phyloP scores from a whole-genome alignment of 306 rosid genomes.

The Vigna angularis region DNA sequence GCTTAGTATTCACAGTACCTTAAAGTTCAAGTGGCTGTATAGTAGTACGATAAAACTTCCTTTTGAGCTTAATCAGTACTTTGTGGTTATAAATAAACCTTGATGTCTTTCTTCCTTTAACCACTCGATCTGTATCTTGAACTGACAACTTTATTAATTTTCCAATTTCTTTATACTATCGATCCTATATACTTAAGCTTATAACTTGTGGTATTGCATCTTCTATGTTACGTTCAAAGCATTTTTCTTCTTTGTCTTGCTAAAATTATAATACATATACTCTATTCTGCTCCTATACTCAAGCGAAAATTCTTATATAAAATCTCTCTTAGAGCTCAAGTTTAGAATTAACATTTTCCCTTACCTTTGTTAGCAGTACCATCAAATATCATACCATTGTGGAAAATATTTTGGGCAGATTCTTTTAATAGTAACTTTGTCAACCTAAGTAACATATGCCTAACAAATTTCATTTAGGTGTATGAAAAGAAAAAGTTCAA shows the following conservation, averaged over 20 bases:
- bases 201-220: neutral
- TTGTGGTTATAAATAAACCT: neutral
- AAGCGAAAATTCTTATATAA: neutral
- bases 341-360: neutral
- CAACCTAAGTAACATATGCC: neutral
- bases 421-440: neutral
- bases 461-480: constrained; percentile 3
- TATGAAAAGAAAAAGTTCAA: neutral
- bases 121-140: neutral
- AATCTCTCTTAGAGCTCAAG: neutral
- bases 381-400: neutral
- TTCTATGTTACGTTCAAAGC: neutral
- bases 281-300: neutral
- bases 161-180: neutral
- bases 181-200: neutral
- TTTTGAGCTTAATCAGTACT: neutral
- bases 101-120: neutral
- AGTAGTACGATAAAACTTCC: neutral
- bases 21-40: neutral
- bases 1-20: neutral
- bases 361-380: neutral
- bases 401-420: neutral
- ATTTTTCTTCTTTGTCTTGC: neutral
- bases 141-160: neutral
- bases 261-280: neutral